Base-by-base conservation (phyloP, 345 rosid genomes). In the Noccaea caerulescens region DNA sequence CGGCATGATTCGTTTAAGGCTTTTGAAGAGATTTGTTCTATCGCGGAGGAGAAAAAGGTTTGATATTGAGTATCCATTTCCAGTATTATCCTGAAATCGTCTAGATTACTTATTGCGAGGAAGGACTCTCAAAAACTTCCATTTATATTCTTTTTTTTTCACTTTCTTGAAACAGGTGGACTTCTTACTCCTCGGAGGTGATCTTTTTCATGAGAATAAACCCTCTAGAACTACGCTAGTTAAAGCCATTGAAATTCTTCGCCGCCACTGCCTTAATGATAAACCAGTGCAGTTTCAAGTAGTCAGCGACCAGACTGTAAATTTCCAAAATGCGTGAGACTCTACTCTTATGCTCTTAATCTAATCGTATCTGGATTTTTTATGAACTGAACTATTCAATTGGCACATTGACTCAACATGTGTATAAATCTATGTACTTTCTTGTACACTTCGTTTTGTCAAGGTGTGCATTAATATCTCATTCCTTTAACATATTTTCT, bases 151-250 rank as follows among this genome's bases (percentile, higher is more conserved):
- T 38, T 39, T 55, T 4, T 23, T 20, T 50, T 45, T 10, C 13
- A 39, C 30, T 34, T 33, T 64, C 57, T 59, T 65, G 32, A 59
- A 45, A 72, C 77, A 93, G 98, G 99, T 91, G 74, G 99, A 91
- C 77, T 87, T 94, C 71, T 53, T 94, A 57, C 95, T 94, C 47
- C 88, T 94, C 2, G 99, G 98, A 58, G 99, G 99, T 27, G 99
- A 94, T 78, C 98, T 94, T 76, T 94, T 91, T 77, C 99, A 94
- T 75, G 99, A 94, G 86, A 91, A 94, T 72, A 94, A 91, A 82
- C 99, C 99, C 66, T 94, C 99, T 11, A 82, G 99, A 83, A 74
- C 96, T 7, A 94, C 98, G 65, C 82, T 94, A 47, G 95, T 94
- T 25, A 94, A 85, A 85, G 84, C 95, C 72, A 94, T 91, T 72